Conservation (phyloP, 1,284 basidiomycete genomes). For the Ganoderma meredithae region DNA sequence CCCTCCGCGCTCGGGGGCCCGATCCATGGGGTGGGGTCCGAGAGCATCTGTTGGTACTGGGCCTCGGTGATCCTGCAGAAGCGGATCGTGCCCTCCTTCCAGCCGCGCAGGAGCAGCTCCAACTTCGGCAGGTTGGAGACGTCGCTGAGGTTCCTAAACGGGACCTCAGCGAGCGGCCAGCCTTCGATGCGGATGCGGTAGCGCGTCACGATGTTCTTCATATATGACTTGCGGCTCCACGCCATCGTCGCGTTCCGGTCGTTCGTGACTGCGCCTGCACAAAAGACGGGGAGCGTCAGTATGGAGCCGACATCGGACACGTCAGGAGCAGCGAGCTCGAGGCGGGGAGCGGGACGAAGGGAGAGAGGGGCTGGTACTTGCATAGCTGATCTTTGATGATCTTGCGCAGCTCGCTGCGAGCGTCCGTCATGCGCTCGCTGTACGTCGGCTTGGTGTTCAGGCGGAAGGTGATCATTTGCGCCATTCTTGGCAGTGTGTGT, state of each 20-base stretch:
- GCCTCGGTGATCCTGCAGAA: slow-evolving; percentile 37
- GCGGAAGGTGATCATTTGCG: slow-evolving; percentile 32
- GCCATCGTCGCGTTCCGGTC: slow-evolving; percentile 42
- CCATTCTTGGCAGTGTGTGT: slow-evolving; percentile 23
- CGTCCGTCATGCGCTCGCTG: slow-evolving; percentile 44
- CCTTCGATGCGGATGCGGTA: slow-evolving; percentile 43
- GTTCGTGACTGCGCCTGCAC: slow-evolving; percentile 39
- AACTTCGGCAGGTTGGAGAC: slow-evolving; percentile 43
- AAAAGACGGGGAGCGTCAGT: slow-evolving; percentile 7
- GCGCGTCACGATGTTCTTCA: slow-evolving; percentile 42
- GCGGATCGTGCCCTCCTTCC: slow-evolving; percentile 39
- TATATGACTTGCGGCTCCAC: slow-evolving; percentile 40
- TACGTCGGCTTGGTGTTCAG: slow-evolving; percentile 40
- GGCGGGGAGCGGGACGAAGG: not conserved
- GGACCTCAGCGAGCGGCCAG: slow-evolving; percentile 42
- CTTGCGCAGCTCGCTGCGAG: slow-evolving; percentile 40
- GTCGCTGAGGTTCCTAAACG: slow-evolving; percentile 44
- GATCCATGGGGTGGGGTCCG: slow-evolving; percentile 32
- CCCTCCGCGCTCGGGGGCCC: slow-evolving; percentile 16
- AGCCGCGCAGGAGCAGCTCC: slow-evolving; percentile 40
- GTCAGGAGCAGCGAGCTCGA: not conserved
- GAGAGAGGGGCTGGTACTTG: slow-evolving; percentile 27
- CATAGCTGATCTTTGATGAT: slow-evolving; percentile 41
- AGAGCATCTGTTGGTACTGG: slow-evolving; percentile 24
- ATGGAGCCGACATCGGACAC: not conserved